Evolutionary conservation across 495 filamentous ascomycete species (phyloP), one percentile per base, ranked within the genome.

Genomic region (Xylaria castorea): DNA sequence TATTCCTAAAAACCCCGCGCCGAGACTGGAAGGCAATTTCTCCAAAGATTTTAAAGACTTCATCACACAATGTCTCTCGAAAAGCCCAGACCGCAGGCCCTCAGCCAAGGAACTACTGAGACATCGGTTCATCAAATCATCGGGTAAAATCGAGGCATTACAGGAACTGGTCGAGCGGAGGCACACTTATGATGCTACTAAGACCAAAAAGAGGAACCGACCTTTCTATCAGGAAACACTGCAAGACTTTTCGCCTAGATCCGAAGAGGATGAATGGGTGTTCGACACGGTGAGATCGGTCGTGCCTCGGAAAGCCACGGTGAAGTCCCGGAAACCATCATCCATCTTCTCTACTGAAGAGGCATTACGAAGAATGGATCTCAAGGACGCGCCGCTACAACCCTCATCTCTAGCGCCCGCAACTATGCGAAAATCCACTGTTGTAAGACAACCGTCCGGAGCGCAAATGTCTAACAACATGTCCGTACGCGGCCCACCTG

Each of bases 31-130:
- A 78, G 96, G 97, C 22, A 86, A 91, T 73, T 97, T 94, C 80
- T 96, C 93, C 79, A 92, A 87, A 74, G 92, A 94, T 32, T 97
- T 98, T 83, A 97, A 94, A 80, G 96, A 98, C 70, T 99, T 99
- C 78, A 88, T 98, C 55, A 86, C 92, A 0, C 89, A 92, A 73
- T 99, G 96, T 79, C 85, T 99, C 68, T 91, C 95, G 53, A 97
- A 97, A 78, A 93, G 97, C 76, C 91, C 94, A 25, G 92, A 96
- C 71, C 88, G 89, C 66, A 85, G 96, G 36, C 93, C 95, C 1
- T 90, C 92, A 3, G 95, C 96, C 22, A 94, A 91, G 77, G 95
- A 98, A 27, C 86, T 99, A n/a, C 80, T 98, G 44, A 90, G 91
- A 77, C 96, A 98, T 80, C 90, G 91, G 20, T 99, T 98, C 78